Percentiles rank a stretch among this genome's conserved stretches.
phyloP scores from a whole-genome alignment of 192 early-diverging fungal species.

The Polychytrium aggregatum region DNA sequence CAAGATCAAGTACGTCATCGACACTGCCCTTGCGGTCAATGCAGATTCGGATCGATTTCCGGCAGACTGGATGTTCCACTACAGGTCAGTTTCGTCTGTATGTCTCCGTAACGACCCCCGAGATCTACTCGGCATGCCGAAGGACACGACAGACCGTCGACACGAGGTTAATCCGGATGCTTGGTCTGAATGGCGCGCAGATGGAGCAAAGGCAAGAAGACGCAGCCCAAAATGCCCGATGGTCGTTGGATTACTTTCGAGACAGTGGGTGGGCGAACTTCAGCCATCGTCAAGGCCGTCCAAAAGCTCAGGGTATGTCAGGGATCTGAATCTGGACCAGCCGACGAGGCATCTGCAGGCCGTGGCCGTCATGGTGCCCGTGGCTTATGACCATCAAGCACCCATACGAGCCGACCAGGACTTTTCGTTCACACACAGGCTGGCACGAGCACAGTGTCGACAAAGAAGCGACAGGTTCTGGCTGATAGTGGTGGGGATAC shows the following conservation, averaged over 20 bases:
- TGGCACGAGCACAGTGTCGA: too few species aligned
- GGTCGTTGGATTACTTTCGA: conserved; percentile 51
- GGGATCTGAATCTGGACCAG: too few species aligned
- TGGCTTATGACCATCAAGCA: too few species aligned
- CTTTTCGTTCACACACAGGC: too few species aligned
- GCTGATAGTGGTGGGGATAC: too few species aligned
- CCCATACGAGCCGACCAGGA: too few species aligned
- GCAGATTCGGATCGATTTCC: conserved; percentile 61
- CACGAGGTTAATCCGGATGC: background rate
- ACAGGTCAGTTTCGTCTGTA: conserved; percentile 29
- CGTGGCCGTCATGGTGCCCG: too few species aligned
- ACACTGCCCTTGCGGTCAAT: conserved; percentile 46
- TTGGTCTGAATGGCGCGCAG: conserved; percentile 3
- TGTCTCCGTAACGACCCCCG: too few species aligned
- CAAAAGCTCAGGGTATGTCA: too few species aligned
- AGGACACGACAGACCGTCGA: background rate
- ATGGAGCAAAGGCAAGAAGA: conserved; percentile 49
- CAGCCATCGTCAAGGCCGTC: conserved; percentile 42
- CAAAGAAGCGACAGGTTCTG: too few species aligned
- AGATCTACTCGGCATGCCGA: background rate
- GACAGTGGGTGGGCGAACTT: conserved; percentile 60
- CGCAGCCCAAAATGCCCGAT: conserved; percentile 29
- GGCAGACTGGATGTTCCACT: conserved; percentile 63
- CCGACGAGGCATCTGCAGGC: too few species aligned
- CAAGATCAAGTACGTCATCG: conserved; percentile 35